phyloP scores from a whole-genome alignment of 179 eudicot genomes.

The Corrigiola litoralis region DNA sequence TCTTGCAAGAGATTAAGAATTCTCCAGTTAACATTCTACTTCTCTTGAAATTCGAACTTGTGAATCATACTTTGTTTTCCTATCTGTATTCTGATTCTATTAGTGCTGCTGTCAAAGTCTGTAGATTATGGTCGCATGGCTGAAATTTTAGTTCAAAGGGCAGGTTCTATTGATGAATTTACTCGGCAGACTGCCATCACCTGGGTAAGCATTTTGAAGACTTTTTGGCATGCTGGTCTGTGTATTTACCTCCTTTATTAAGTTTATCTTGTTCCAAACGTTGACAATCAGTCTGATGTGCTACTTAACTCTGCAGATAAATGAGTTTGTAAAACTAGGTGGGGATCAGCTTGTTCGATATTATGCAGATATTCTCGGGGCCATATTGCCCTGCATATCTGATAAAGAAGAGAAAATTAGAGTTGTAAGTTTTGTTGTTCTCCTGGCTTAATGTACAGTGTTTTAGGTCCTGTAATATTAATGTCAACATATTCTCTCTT shows the following conservation, averaged over 20 bases:
- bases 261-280: neutral
- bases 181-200: constrained; percentile 94
- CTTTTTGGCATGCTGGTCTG: neutral
- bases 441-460: neutral
- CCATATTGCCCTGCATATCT: constrained; percentile 95
- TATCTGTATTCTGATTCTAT: constrained; percentile 26
- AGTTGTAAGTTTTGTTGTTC: constrained; percentile 56
- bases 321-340: constrained; percentile 96
- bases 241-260: neutral
- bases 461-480: neutral
- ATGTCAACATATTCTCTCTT: neutral
- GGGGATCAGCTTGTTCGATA: constrained; percentile 96
- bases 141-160: constrained; percentile 94
- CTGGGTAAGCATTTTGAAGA: constrained; percentile 61
- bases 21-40: constrained; percentile 71
- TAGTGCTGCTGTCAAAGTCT: constrained; percentile 63
- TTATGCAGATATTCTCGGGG: constrained; percentile 94
- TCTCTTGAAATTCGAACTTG: neutral
- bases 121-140: constrained; percentile 99
- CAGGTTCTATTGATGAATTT: constrained; percentile 83
- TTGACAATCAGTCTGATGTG: constrained; percentile 6
- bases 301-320: constrained; percentile 51
- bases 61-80: neutral
- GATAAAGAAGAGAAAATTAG: constrained; percentile 96
- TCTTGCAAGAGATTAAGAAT: constrained; percentile 94